Conservation (phyloP, 2,329 filamentous ascomycete species). For the Nannizziopsis arthrosporioides region DNA sequence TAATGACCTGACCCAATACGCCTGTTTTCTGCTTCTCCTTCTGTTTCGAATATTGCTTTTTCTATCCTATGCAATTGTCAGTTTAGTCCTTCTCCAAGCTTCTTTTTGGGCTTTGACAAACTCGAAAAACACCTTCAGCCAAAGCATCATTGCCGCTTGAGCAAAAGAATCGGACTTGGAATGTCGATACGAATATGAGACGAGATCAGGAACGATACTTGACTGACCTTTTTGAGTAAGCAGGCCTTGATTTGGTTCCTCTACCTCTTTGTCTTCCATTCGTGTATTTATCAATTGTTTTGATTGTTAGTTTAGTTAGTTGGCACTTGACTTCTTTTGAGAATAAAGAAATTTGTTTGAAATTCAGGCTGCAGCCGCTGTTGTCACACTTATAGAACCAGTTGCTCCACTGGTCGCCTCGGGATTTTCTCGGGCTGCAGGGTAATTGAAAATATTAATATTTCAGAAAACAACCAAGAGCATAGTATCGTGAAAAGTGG, state of each 20-base stretch:
- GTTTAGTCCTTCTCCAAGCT: conserved; percentile 1
- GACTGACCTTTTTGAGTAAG: background rate
- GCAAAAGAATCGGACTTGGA: background rate
- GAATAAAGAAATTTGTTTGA: conserved; percentile 2
- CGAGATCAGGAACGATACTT: conserved; percentile 3
- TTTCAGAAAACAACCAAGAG: no score
- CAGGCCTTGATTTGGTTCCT: conserved; percentile 2
- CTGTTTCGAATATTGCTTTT: conserved; percentile 1
- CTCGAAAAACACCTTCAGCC: background rate
- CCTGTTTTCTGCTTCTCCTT: conserved; percentile 10
- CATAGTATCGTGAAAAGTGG: no score
- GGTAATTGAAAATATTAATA: no score
- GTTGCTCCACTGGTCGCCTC: background rate
- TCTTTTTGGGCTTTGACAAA: background rate
- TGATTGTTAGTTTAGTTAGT: conserved; percentile 10
- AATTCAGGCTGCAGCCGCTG: background rate
- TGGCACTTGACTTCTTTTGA: background rate
- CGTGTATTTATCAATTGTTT: conserved; percentile 6
- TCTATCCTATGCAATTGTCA: conserved; percentile 10
- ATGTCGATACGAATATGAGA: conserved; percentile 3
- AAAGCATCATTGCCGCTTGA: background rate
- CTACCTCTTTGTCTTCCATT: conserved; percentile 16
- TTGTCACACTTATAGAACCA: background rate
- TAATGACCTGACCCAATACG: conserved; percentile 1
- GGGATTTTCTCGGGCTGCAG: no score